A percentile compares a stretch with the other conserved stretches of the same genome.
Conservation (phyloP, 306 rosid species). For the Castanea mollissima region DNA sequence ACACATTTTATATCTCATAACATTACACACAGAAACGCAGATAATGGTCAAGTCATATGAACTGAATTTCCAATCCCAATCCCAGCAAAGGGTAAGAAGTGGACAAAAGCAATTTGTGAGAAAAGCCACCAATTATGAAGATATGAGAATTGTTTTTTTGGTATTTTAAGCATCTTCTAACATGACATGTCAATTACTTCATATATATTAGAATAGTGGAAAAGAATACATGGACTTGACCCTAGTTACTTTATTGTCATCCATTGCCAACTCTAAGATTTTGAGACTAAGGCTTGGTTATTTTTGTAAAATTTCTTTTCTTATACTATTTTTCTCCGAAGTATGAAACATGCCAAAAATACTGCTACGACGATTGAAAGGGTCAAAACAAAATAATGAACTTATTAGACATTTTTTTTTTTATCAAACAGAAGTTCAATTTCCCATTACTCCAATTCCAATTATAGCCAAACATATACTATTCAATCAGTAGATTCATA, state of each 20-base stretch:
- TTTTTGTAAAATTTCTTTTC: background rate
- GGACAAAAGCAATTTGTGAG: background rate
- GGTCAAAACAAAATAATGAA: background rate
- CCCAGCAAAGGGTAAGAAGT: background rate
- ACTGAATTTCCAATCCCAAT: background rate
- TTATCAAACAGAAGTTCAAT: background rate
- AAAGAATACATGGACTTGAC: no score
- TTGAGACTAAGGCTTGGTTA: no score
- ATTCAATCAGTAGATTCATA: no score
- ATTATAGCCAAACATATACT: background rate
- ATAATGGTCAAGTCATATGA: background rate
- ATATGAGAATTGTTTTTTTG: background rate
- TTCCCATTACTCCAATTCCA: background rate
- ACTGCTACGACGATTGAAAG: background rate
- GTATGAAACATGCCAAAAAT: background rate
- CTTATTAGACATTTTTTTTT: background rate
- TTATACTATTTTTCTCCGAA: background rate
- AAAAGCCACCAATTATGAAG: background rate
- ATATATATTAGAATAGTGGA: no score
- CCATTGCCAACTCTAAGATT: no score
- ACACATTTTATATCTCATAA: background rate
- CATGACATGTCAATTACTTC: no score
- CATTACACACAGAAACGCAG: background rate
- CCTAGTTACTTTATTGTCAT: no score
- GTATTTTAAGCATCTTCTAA: no score